A percentile compares a stretch with the other conserved stretches of the same genome.
Conservation (phyloP, 1,284 basidiomycete genomes). For the Cutaneotrichosporon sp. region DNA sequence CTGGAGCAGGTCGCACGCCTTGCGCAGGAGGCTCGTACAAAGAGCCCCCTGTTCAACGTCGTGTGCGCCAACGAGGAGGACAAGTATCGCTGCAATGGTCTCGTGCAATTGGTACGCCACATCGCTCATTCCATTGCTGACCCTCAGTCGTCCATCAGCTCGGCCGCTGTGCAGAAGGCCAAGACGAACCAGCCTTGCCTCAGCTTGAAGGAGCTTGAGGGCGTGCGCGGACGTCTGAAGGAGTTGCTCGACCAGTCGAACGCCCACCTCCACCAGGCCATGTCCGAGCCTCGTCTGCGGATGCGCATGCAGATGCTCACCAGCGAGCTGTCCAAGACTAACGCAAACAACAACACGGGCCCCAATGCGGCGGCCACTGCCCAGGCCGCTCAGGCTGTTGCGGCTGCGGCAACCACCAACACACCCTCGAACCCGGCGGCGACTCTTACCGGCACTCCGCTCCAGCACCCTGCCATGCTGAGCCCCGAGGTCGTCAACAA, state of each 20-base stretch:
- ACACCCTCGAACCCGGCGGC: neutral
- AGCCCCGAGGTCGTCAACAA: constrained; percentile 28
- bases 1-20: constrained; percentile 17
- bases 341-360: neutral
- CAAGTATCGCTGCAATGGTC: constrained; percentile 15
- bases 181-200: constrained; percentile 20
- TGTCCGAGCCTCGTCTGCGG: constrained; percentile 17
- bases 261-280: constrained; percentile 17
- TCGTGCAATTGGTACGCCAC: constrained; percentile 19
- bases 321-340: constrained; percentile 10
- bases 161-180: constrained; percentile 20
- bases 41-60: constrained; percentile 25
- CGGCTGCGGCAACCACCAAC: neutral
- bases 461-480: constrained; percentile 19
- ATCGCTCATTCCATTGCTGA: neutral
- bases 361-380: neutral
- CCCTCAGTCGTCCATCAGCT: constrained; percentile 17
- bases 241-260: constrained; percentile 16
- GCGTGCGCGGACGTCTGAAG: constrained; percentile 15
- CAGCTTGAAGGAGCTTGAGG: constrained; percentile 24
- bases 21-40: constrained; percentile 20
- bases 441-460: constrained; percentile 14
- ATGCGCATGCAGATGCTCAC: constrained; percentile 22
- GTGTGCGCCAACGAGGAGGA: constrained; percentile 19
- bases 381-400: constrained; percentile 2